phyloP scores from a whole-genome alignment of 2,329 filamentous ascomycete species.

The Dendryphion nanum region DNA sequence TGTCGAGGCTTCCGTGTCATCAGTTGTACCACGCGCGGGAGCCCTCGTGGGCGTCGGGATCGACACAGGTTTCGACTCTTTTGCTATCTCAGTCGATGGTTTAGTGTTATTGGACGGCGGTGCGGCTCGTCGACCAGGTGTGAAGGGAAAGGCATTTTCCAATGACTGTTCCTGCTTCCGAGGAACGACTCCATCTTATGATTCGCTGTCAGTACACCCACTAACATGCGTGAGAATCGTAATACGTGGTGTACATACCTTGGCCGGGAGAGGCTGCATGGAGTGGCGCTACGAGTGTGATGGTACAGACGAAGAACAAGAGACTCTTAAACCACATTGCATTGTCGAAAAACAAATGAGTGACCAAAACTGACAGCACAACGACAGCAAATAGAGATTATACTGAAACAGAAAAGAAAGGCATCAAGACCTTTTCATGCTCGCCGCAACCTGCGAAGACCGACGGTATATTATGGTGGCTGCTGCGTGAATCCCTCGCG shows the following conservation, averaged over 20 bases:
- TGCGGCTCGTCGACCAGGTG: no score
- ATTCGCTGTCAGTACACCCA: no score
- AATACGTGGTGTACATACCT: no score
- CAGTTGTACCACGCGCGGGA: no score
- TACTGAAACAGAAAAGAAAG: slow-evolving; percentile 25
- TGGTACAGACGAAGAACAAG: slow-evolving; percentile 22
- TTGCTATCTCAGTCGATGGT: no score
- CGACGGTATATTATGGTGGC: slow-evolving; percentile 17
- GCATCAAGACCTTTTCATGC: slow-evolving; percentile 20
- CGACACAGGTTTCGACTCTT: no score
- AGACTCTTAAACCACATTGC: slow-evolving; percentile 37
- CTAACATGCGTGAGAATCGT: no score
- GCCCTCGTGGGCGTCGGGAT: no score
- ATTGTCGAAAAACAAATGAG: slow-evolving; percentile 32
- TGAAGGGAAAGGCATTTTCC: no score
- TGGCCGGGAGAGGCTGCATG: slow-evolving; percentile 15
- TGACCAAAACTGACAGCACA: slow-evolving; percentile 20
- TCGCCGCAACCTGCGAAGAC: slow-evolving; percentile 18
- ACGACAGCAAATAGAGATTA: slow-evolving; percentile 19
- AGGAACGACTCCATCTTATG: no score
- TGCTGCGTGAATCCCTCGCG: slow-evolving; percentile 10
- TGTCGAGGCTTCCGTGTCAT: background rate
- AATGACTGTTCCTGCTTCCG: no score
- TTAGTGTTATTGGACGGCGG: no score
- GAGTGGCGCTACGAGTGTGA: slow-evolving; percentile 20